Conservation (phyloP, 2,329 filamentous ascomycete species). For the Hortaea werneckii region DNA sequence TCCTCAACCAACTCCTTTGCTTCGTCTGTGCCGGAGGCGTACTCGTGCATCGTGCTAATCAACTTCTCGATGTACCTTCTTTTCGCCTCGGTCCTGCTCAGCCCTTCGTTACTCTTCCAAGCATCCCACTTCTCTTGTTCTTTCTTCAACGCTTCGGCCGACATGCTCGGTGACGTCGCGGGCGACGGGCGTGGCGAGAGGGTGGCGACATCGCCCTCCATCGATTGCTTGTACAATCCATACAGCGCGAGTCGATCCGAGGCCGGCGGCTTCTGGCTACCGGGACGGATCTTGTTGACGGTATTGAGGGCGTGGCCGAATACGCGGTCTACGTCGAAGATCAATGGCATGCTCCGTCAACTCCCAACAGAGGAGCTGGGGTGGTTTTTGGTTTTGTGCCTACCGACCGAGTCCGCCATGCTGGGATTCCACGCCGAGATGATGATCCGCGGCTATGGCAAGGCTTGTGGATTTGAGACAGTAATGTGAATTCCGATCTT, state of each 20-base stretch:
- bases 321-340: conserved; percentile 62
- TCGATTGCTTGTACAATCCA: conserved; percentile 97
- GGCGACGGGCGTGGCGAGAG: conserved; percentile 73
- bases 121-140: conserved; percentile 58
- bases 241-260: conserved; percentile 82
- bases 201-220: conserved; percentile 94
- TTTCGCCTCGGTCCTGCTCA: conserved; percentile 72
- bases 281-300: conserved; percentile 94
- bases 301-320: conserved; percentile 99
- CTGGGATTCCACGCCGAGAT: conserved; percentile 2
- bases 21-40: conserved; percentile 75
- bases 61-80: conserved; percentile 89
- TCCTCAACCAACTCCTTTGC: conserved; percentile 81
- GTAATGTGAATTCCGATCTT: not conserved
- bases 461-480: not conserved
- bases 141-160: conserved; percentile 16
- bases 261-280: conserved; percentile 77
- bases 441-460: not conserved
- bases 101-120: conserved; percentile 78
- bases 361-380: not conserved
- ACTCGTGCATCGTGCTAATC: conserved; percentile 94
- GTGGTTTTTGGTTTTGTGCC: not conserved
- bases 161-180: conserved; percentile 9
- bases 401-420: conserved; percentile 7
- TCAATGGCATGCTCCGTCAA: not conserved